Base-by-base conservation (phyloP, 495 filamentous ascomycete species). In the Patellaria atrata region DNA sequence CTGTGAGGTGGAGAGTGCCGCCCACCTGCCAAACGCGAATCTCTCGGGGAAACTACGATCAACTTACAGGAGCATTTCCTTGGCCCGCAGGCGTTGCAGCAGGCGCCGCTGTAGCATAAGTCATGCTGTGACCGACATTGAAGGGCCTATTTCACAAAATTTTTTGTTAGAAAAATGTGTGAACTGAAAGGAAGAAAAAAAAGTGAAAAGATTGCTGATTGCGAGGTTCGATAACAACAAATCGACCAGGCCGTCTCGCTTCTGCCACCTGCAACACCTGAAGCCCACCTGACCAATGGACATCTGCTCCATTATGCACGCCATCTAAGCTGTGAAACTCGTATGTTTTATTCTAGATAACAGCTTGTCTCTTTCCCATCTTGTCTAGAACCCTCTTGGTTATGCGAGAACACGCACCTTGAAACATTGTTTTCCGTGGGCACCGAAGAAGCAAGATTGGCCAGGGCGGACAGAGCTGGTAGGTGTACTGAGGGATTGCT, bases 11-110 rank as follows among this genome's bases (percentile, higher is more conserved):
- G n/a, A n/a, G n/a, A n/a, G n/a, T n/a, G n/a, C n/a, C n/a, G n/a
- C n/a, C n/a, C n/a, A n/a, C n/a, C n/a, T n/a, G n/a, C n/a, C n/a
- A n/a, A n/a, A n/a, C n/a, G n/a, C n/a, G n/a, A n/a, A n/a, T n/a
- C n/a, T n/a, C n/a, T n/a, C n/a, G n/a, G n/a, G n/a, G n/a, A n/a
- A n/a, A n/a, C n/a, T n/a, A n/a, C n/a, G n/a, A n/a, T n/a, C n/a
- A n/a, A 65, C 77, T 68, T 62, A 82, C 79, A 43, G 75, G 64
- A 39, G 67, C 71, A 40, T 71, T 77, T 19, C 70, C 71, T 45
- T 71, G 70, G 29, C 74, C 74, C 41, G 71, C 77, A 29, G 67
- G 68, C 0, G 75, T 77, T 19, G 78, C 76, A n/a, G n/a, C n/a
- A 6, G 75, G 75, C 16, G 77, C 76, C 7, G 75, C 70, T 24